Base-by-base conservation (phyloP, 2,329 filamentous ascomycete genomes). In the Uncinocarpus reesii region DNA sequence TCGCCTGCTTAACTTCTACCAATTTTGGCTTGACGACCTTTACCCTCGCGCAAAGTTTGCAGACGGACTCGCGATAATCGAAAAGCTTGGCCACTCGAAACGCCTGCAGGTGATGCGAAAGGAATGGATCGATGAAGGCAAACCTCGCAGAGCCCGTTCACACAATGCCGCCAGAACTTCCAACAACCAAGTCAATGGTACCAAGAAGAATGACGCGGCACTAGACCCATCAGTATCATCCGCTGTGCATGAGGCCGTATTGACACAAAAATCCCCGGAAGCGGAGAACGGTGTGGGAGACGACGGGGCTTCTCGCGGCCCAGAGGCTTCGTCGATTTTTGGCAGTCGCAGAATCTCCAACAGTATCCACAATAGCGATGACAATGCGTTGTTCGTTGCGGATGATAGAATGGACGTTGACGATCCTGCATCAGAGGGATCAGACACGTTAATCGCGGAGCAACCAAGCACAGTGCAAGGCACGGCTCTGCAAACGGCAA, bases 21-120 rank as follows among this genome's bases (percentile, higher is more conserved):
- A 96, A 63, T 68, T 95, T 48, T 98, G 92, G 92, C 83, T 98
- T 1, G 90, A 98, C 66, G 88, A 95, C 60, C 73, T 98, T 10
- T 98, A 89, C 60, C 92, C 92, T 10, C 88, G 93, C 60, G 92
- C 90, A 4, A 90, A 88, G 60, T 98, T 98, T 60, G 77, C 85
- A 41, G 92, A 98, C 60, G 92, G 85, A 2, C 71, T 96, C 5
- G 71, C 76, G 32, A 95, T 96, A 72, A 86, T 96, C 2, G 92
- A 98, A 65, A 95, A 94, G 67, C 74, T 87, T 0, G 92, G 92
- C 1, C 92, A 95, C 66, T 86, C 83, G 58, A 89, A 85, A 62
- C 73, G 75, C 11, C 76, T 96, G 62, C 78, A 85, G 54, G 76
- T 79, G 26, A 83, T 83, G 68, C 76, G 90, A 52, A 79, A 78